Base-by-base conservation (phyloP, 2,329 filamentous ascomycete genomes). In the Sporothrix humicola region DNA sequence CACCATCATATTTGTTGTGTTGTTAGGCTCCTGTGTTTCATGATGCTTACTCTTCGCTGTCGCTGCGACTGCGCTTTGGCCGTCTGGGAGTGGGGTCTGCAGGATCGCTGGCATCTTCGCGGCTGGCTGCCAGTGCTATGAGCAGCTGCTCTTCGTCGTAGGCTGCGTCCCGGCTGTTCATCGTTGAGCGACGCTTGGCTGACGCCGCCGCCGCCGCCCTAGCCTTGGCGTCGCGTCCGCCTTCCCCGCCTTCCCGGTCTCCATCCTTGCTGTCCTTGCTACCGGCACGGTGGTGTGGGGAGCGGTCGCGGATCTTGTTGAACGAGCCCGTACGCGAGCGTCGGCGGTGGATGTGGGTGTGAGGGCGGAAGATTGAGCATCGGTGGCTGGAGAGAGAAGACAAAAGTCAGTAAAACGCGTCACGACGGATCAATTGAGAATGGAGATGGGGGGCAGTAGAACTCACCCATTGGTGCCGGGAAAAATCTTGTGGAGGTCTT, bases 131-230 rank as follows among this genome's bases (percentile, higher is more conserved):
- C 78, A 99, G 94, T 44, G 95, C 96, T 77, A 93, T 90, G 72
- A 94, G 90, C 54, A 99, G 91, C 81, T 97, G 94, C 78, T 97
- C 95, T 82, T 99, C 96, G 77, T 98, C 95, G 78, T 98, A 98
- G 26, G 94, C 95, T 58, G 95, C 95, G 81, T 94, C 92, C 75
- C 95, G 90, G 81, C 96, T 99, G 80, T 98, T 97, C 94, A 98
- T 98, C 7, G 96, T 99, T 23, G 94, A 97, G 42, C 96, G 89
- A 74, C 96, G 90, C 81, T 98, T 98, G 52, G 91, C 90, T 71
- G 89, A 87, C 12, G 83, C 80, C 0, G 85, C 83, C 10, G 85
- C 85, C 10, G 85, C 85, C 72, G 85, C 85, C 66, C 86, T 89
- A 76, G 84, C 88, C 31, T 69, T 73, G 17, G 59, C 26, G 4